Evolutionary conservation across 768 basidiomycete species (phyloP).

Genomic region (Mycena epipterygia): DNA sequence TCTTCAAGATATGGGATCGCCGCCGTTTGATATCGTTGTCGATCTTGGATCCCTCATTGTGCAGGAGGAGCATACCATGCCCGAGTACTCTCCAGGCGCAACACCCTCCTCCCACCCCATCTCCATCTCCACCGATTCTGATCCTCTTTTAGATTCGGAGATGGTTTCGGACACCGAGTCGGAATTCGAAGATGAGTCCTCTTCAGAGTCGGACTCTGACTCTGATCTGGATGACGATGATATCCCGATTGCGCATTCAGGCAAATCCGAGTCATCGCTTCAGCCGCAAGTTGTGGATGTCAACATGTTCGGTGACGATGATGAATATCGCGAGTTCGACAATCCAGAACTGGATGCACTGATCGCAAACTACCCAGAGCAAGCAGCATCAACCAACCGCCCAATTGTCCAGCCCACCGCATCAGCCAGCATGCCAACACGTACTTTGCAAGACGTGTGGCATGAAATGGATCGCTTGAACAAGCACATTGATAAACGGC

Average conservation of each 20-base stretch:
- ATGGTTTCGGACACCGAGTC: not conserved
- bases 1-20: not conserved
- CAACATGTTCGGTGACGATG: not conserved
- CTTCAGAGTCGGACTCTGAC: not conserved
- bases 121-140: not conserved
- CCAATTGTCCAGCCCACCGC: not conserved
- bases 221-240: too few relatives aligned
- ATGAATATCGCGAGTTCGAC: not conserved
- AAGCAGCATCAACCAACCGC: not conserved
- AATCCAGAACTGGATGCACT: not conserved
- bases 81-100: too few relatives aligned
- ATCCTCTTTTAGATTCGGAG: too few relatives aligned
- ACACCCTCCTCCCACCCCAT: not conserved
- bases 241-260: not conserved
- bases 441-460: not conserved
- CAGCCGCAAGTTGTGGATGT: not conserved
- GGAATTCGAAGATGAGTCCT: not conserved
- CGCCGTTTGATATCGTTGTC: constrained; percentile 8
- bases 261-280: too few relatives aligned
- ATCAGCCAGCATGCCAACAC: not conserved
- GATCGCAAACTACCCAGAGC: not conserved
- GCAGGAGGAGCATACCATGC: not conserved
- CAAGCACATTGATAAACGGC: not conserved
- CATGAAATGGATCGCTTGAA: not conserved
- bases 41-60: not conserved